Conservation (phyloP, 352 stramenopile genomes). For the Phytophthora fragariaefolia region DNA sequence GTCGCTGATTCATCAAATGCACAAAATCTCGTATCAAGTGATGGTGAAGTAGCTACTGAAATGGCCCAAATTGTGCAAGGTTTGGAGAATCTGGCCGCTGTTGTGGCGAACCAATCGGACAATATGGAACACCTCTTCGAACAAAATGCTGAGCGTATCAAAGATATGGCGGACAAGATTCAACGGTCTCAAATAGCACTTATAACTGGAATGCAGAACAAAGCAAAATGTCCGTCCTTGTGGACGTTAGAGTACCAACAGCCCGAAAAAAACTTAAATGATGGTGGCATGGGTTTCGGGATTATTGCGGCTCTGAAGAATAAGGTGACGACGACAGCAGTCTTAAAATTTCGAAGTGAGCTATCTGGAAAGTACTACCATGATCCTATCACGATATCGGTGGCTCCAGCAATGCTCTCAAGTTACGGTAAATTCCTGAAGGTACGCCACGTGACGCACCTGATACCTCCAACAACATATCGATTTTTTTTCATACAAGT, state of each 20-base stretch:
- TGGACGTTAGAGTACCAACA: constrained; percentile 12
- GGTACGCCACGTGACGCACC: not conserved
- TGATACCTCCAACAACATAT: too few species aligned
- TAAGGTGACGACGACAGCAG: constrained; percentile 1
- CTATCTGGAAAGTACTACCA: constrained; percentile 14
- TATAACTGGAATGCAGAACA: constrained; percentile 16
- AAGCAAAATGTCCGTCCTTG: constrained; percentile 10
- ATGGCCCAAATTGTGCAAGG: not conserved
- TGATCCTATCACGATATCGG: constrained; percentile 8
- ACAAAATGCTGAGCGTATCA: constrained; percentile 6
- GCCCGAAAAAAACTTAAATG: not conserved
- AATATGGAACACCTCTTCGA: constrained; percentile 4
- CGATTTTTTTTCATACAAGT: too few species aligned
- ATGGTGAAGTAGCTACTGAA: not conserved
- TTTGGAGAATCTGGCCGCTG: not conserved
- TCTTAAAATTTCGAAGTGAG: constrained; percentile 13
- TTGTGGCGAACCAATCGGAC: not conserved
- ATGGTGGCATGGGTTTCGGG: not conserved
- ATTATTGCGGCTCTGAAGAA: not conserved
- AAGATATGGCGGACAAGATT: not conserved
- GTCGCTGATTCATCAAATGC: not conserved
- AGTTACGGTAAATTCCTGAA: constrained; percentile 11
- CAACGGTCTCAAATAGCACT: constrained; percentile 9
- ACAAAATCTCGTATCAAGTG: not conserved
- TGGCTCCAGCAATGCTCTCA: not conserved